Evolutionary conservation across 2,329 filamentous ascomycete species (phyloP).

Genomic region (Scleromitrula shiraiana): DNA sequence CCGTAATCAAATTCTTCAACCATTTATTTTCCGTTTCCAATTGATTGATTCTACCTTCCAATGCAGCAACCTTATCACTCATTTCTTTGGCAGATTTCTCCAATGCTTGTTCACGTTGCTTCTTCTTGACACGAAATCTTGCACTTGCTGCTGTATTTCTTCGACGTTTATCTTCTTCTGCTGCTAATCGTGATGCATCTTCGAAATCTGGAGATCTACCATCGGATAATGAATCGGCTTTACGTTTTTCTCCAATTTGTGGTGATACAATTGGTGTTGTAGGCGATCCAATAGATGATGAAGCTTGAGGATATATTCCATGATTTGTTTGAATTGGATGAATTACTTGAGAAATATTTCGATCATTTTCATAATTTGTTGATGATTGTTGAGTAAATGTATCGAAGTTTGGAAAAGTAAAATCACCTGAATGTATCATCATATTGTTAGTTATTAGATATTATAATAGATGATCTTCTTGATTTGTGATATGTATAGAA

Average conservation of each 20-base stretch:
- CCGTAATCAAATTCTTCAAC: conserved; percentile 71
- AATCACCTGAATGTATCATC: conserved; percentile 24
- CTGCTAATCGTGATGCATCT: conserved; percentile 63
- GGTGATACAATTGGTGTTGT: conserved; percentile 24
- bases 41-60: conserved; percentile 67
- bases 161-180: conserved; percentile 84
- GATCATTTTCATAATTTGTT: conserved; percentile 15
- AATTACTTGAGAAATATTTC: conserved; percentile 7
- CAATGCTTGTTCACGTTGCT: conserved; percentile 82
- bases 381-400: conserved; percentile 20
- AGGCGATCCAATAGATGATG: conserved; percentile 15
- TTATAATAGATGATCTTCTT: conserved; percentile 2
- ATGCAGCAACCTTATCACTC: conserved; percentile 64
- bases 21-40: conserved; percentile 80
- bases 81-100: conserved; percentile 78
- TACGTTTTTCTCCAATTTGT: conserved; percentile 25
- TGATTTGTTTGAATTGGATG: conserved; percentile 17
- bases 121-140: conserved; percentile 91
- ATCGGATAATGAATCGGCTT: conserved; percentile 29
- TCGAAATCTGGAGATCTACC: conserved; percentile 43
- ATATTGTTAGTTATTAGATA: conserved; percentile 24
- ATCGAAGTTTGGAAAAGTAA: conserved; percentile 27
- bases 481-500: too few species aligned
- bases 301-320: conserved; percentile 16
- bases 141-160: conserved; percentile 84